These are phyloP conservation scores for Starmerella etchellsii DNA, from an alignment of 805 yeast species.

Conservation along the genomic window DNA sequence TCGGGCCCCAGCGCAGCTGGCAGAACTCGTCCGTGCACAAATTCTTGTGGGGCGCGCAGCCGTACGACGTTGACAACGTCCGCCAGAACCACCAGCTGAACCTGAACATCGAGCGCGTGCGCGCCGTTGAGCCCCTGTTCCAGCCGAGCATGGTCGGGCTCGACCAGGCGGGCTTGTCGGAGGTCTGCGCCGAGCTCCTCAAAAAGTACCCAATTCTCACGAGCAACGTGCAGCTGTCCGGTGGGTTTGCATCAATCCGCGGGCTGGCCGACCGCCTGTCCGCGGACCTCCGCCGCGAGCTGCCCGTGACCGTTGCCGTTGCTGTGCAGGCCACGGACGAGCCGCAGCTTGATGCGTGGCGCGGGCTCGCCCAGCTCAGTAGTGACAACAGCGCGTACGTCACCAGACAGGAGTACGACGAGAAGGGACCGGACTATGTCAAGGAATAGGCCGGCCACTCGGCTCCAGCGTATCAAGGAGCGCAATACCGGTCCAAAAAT, in stretches of 20 bases:
- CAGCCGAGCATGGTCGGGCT: constrained; percentile 90
- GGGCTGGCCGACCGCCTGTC: constrained; percentile 57
- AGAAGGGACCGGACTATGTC: constrained; percentile 69
- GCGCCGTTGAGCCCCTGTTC: constrained; percentile 83
- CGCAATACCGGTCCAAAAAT: too few species aligned
- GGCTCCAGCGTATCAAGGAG: too few species aligned
- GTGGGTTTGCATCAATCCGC: constrained; percentile 61
- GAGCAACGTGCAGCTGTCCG: constrained; percentile 63
- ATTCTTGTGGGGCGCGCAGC: constrained; percentile 82
- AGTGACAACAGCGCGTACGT: constrained; percentile 37
- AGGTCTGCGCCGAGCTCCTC: constrained; percentile 56
- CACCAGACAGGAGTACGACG: constrained; percentile 65
- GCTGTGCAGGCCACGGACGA: constrained; percentile 50
- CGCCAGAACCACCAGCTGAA: constrained; percentile 85
- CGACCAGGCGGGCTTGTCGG: constrained; percentile 90
- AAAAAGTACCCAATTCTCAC: constrained; percentile 33
- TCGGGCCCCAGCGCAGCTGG: constrained; percentile 76
- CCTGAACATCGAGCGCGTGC: constrained; percentile 75
- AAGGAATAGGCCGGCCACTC: too few species aligned
- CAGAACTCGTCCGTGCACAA: constrained; percentile 62
- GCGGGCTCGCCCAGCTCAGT: constrained; percentile 81
- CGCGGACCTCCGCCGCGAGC: constrained; percentile 51
- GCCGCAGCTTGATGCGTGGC: constrained; percentile 79
- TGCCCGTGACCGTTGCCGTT: constrained; percentile 57
- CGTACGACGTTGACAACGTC: constrained; percentile 67